phyloP scores from a whole-genome alignment of 768 basidiomycete genomes.

The Suillus spraguei region DNA sequence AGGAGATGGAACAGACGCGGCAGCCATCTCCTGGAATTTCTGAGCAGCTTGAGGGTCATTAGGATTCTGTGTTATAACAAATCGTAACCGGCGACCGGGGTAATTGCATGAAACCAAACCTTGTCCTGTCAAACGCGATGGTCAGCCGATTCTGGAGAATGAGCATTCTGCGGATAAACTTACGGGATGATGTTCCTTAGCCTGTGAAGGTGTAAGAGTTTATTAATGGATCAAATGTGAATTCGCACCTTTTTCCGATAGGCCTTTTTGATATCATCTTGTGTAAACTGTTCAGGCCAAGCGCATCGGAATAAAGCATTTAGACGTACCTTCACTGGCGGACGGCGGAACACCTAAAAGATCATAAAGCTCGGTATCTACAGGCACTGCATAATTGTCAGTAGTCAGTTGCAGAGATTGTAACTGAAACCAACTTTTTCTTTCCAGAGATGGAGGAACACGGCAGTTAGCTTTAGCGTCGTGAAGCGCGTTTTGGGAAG shows the following conservation, averaged over 20 bases:
- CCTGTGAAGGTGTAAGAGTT: slow-evolving; percentile 46
- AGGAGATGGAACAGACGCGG: slow-evolving; percentile 61
- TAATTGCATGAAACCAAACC: slow-evolving; percentile 36
- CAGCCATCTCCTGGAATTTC: slow-evolving; percentile 87
- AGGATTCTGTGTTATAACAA: slow-evolving; percentile 59
- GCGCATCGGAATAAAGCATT: background rate
- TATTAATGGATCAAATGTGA: slow-evolving; percentile 17
- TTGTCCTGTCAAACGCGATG: slow-evolving; percentile 56
- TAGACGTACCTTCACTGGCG: slow-evolving; percentile 68
- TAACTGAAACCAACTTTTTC: slow-evolving; percentile 20
- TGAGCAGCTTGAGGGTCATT: slow-evolving; percentile 83
- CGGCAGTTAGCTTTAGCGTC: background rate
- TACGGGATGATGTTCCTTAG: slow-evolving; percentile 88
- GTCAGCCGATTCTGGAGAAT: slow-evolving; percentile 10
- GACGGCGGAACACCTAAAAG: slow-evolving; percentile 71
- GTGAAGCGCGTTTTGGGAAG: slow-evolving; percentile 28
- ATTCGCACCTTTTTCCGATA: slow-evolving; percentile 84
- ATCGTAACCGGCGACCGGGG: background rate
- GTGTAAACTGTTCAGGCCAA: slow-evolving; percentile 16
- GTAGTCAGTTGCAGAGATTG: slow-evolving; percentile 19
- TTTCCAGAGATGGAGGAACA: slow-evolving; percentile 22
- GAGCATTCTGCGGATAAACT: slow-evolving; percentile 23
- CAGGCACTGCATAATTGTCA: slow-evolving; percentile 50
- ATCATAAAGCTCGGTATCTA: slow-evolving; percentile 86
- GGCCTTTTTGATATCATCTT: slow-evolving; percentile 91